Conservation (phyloP, 139 green algal genomes). For the Astrephomene gubernaculifera region DNA sequence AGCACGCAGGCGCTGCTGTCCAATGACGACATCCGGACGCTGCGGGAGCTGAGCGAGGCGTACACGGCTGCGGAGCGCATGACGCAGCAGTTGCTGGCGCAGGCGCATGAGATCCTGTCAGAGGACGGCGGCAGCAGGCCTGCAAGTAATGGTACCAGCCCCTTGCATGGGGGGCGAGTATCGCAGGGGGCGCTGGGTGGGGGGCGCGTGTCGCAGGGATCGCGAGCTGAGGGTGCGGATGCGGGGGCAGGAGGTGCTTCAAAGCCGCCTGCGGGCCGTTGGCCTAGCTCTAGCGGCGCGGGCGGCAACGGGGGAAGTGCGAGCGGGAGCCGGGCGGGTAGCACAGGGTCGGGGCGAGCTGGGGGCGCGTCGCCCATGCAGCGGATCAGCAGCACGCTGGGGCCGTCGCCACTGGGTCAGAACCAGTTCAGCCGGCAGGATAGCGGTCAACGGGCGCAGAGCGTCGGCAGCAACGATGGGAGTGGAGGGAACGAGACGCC, state of each 20-base stretch:
- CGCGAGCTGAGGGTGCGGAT: too few species aligned
- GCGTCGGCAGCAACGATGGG: neutral
- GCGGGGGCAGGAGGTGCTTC: neutral
- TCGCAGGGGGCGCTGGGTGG: neutral
- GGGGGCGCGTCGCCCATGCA: neutral
- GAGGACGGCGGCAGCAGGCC: slow-evolving; percentile 27
- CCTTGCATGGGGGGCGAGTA: neutral
- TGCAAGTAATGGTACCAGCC: neutral
- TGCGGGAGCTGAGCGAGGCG: slow-evolving; percentile 48
- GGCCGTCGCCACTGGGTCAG: slow-evolving; percentile 12
- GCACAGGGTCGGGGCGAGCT: neutral
- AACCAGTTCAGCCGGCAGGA: neutral
- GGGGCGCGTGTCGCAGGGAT: neutral
- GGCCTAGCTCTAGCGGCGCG: neutral
- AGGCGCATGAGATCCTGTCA: slow-evolving; percentile 31
- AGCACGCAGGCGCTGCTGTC: slow-evolving; percentile 20
- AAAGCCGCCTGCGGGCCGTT: neutral
- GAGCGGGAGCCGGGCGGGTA: neutral
- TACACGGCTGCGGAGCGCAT: slow-evolving; percentile 38
- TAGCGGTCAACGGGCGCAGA: neutral
- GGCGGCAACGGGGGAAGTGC: neutral
- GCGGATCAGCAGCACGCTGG: neutral
- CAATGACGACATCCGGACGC: slow-evolving; percentile 37
- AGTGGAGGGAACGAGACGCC: neutral
- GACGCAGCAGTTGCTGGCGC: slow-evolving; percentile 49